Evolutionary conservation across 306 rosid species (phyloP).

Genomic region (Vicia sativa): DNA sequence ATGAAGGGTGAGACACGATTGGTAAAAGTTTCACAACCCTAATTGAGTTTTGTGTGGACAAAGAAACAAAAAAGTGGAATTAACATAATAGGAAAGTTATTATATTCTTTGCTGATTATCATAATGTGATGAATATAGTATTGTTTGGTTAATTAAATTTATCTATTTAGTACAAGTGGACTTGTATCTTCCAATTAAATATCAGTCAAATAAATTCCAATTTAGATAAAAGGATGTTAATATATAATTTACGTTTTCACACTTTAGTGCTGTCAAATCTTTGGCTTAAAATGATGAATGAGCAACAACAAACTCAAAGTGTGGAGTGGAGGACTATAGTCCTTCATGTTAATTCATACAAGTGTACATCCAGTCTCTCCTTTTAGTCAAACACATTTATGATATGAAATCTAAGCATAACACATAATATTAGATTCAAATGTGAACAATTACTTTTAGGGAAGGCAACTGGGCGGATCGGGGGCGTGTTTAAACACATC

Average conservation of each 20-base stretch:
- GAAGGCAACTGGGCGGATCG: no score
- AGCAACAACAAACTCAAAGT: slow-evolving; percentile 29
- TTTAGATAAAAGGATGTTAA: slow-evolving; percentile 8
- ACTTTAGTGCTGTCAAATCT: slow-evolving; percentile 75
- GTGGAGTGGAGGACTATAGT: slow-evolving; percentile 10
- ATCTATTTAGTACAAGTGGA: slow-evolving; percentile 35
- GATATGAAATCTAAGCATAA: background rate
- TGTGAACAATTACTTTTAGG: no score
- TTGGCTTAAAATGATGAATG: slow-evolving; percentile 21
- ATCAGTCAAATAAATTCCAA: slow-evolving; percentile 49
- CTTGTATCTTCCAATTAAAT: slow-evolving; percentile 49
- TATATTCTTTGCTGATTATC: background rate
- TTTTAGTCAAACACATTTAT: background rate
- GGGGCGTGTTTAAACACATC: no score
- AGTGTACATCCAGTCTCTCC: background rate
- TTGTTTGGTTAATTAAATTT: slow-evolving; percentile 26
- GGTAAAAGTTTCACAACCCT: slow-evolving; percentile 4
- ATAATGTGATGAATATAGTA: slow-evolving; percentile 27
- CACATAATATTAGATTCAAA: background rate
- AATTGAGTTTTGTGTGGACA: slow-evolving; percentile 30
- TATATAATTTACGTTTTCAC: slow-evolving; percentile 29
- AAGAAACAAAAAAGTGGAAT: slow-evolving; percentile 8
- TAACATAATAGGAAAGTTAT: slow-evolving; percentile 10
- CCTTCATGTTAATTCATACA: background rate
- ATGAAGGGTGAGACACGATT: slow-evolving; percentile 9